These are phyloP conservation scores for Leccinum obscurum DNA, from an alignment of 768 basidiomycete genomes.

Conservation along the genomic window DNA sequence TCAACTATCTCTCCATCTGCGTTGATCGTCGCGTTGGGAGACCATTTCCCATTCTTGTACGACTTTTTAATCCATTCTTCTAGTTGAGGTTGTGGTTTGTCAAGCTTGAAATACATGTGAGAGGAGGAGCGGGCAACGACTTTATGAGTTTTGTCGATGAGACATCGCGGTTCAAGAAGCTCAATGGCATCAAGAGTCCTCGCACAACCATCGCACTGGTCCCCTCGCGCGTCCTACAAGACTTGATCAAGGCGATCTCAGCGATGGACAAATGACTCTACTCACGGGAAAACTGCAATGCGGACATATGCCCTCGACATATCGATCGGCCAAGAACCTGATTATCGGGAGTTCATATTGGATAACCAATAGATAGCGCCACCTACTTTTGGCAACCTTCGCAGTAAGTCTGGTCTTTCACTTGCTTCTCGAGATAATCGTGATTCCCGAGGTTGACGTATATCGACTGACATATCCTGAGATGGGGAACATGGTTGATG, in stretches of 20 bases:
- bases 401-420: conserved; percentile 93
- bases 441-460: conserved; percentile 83
- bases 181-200: conserved; percentile 93
- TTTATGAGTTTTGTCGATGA: conserved; percentile 77
- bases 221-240: conserved; percentile 87
- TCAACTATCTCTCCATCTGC: conserved; percentile 86
- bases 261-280: background rate
- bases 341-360: conserved; percentile 6
- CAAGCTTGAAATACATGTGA: conserved; percentile 91
- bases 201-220: conserved; percentile 95
- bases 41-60: conserved; percentile 86
- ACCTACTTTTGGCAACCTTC: conserved; percentile 83
- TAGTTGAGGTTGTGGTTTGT: conserved; percentile 75
- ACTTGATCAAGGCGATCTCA: background rate
- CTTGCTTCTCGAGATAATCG: conserved; percentile 73
- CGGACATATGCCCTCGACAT: conserved; percentile 97
- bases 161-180: conserved; percentile 91
- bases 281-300: conserved; percentile 83
- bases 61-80: conserved; percentile 88
- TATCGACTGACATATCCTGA: conserved; percentile 87
- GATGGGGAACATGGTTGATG: background rate
- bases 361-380: background rate
- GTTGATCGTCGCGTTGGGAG: conserved; percentile 88
- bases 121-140: conserved; percentile 75
- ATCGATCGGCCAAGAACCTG: conserved; percentile 95